phyloP scores from a whole-genome alignment of 202 grass and related monocot genomes.

The Zoysia matrella region DNA sequence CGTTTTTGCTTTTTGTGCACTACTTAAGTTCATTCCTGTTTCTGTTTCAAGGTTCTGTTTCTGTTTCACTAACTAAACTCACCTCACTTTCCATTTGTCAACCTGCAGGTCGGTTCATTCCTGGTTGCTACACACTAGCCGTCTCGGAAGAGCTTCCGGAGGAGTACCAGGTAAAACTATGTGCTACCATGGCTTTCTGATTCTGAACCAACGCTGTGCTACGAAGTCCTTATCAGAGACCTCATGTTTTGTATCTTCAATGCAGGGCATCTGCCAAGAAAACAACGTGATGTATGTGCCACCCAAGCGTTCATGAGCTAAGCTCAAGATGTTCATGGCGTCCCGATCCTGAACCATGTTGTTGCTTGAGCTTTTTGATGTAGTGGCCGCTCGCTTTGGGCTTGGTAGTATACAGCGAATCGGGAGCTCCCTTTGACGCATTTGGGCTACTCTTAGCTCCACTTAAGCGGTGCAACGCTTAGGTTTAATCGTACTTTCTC shows the following conservation, averaged over 20 bases:
- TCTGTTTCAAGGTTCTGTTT: no score
- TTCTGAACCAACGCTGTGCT: background rate
- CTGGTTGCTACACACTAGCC: slow-evolving; percentile 90
- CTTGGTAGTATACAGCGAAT: no score
- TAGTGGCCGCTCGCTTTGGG: background rate
- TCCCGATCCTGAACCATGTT: background rate
- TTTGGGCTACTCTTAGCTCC: no score
- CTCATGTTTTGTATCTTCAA: slow-evolving; percentile 20
- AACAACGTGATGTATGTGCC: slow-evolving; percentile 84
- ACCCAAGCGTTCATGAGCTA: slow-evolving; percentile 67
- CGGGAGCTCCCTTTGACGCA: no score
- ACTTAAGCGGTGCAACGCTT: no score
- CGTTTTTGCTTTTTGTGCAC: background rate
- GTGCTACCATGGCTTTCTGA: background rate
- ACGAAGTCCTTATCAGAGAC: background rate
- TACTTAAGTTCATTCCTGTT: no score
- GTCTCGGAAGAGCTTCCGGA: slow-evolving; percentile 95
- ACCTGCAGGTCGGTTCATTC: slow-evolving; percentile 82
- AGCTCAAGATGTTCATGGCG: background rate
- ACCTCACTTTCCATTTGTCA: no score
- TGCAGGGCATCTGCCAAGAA: slow-evolving; percentile 79
- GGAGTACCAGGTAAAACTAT: slow-evolving; percentile 77
- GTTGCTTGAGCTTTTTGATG: background rate
- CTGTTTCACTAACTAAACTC: no score
- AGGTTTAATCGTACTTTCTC: no score